phyloP scores from a whole-genome alignment of 192 early-diverging fungal genomes.

The Geranomyces variabilis region DNA sequence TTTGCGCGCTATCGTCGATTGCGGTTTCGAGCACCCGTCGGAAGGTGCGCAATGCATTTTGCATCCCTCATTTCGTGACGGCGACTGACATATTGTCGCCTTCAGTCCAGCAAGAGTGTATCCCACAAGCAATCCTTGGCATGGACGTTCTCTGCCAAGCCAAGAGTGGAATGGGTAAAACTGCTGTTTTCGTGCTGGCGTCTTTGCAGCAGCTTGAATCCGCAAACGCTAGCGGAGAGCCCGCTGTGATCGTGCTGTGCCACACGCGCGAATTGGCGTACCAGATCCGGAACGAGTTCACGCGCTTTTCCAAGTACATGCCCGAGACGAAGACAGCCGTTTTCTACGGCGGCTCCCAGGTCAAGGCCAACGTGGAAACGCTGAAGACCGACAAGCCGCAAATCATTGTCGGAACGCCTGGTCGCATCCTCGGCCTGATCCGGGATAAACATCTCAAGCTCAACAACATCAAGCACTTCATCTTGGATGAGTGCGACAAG shows the following conservation, averaged over 20 bases:
- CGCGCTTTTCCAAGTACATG: conserved; percentile 94
- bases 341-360: conserved; percentile 86
- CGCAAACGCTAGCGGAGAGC: conserved; percentile 44
- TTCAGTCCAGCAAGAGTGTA: conserved; percentile 96
- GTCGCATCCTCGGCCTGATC: conserved; percentile 84
- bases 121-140: conserved; percentile 94
- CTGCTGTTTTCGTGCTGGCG: conserved; percentile 95
- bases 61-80: too few relatives aligned
- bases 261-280: conserved; percentile 98
- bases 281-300: conserved; percentile 98
- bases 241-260: conserved; percentile 87
- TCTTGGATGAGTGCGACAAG: conserved; percentile 99
- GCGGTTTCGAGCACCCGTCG: conserved; percentile 98
- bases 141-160: conserved; percentile 98
- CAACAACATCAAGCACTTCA: conserved; percentile 92
- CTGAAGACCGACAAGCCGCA: conserved; percentile 92
- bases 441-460: conserved; percentile 83
- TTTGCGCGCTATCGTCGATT: conserved; percentile 92
- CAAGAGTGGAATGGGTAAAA: conserved; percentile 99
- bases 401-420: conserved; percentile 97
- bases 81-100: background rate
- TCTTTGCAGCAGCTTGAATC: conserved; percentile 89
- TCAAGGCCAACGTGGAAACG: conserved; percentile 80
- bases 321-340: conserved; percentile 91
- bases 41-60: conserved; percentile 62